Conservation (phyloP, 2,329 filamentous ascomycete species). For the Simplicillium sp. region DNA sequence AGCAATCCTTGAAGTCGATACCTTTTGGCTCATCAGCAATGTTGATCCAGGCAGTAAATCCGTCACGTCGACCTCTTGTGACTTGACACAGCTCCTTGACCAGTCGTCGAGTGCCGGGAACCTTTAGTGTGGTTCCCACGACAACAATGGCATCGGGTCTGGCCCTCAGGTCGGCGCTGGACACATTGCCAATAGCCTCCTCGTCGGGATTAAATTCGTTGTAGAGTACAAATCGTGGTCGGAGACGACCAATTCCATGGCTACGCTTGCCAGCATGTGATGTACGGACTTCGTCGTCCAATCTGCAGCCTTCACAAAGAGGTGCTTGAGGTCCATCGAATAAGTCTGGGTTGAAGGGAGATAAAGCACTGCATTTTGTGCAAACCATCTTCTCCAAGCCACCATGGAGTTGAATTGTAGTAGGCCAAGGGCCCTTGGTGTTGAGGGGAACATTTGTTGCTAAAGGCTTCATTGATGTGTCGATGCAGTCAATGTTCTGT, state of each 20-base stretch:
- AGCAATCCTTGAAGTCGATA: conserved; percentile 81
- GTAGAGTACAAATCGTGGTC: conserved; percentile 92
- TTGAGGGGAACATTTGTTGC: conserved; percentile 73
- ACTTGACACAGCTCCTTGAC: conserved; percentile 85
- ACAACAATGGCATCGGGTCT: conserved; percentile 89
- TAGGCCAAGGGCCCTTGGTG: conserved; percentile 81
- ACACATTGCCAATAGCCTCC: conserved; percentile 88
- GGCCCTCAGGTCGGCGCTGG: conserved; percentile 73
- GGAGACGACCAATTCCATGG: conserved; percentile 81
- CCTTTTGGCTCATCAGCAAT: conserved; percentile 74
- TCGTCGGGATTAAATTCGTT: conserved; percentile 96
- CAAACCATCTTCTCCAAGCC: conserved; percentile 95
- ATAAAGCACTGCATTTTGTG: conserved; percentile 76
- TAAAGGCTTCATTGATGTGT: conserved; percentile 73
- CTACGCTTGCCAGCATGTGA: conserved; percentile 74
- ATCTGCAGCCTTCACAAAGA: conserved; percentile 64
- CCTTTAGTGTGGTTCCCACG: conserved; percentile 90
- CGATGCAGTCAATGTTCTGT: conserved; percentile 94
- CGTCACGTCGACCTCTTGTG: conserved; percentile 72
- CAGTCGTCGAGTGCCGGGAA: conserved; percentile 82
- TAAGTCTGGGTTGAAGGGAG: conserved; percentile 64
- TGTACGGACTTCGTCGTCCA: conserved; percentile 67
- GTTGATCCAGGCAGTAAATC: conserved; percentile 91
- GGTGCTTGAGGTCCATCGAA: conserved; percentile 83
- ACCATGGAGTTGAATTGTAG: conserved; percentile 87